Conservation (phyloP, 2,329 filamentous ascomycete genomes). For the Exutisphaerella laricina region DNA sequence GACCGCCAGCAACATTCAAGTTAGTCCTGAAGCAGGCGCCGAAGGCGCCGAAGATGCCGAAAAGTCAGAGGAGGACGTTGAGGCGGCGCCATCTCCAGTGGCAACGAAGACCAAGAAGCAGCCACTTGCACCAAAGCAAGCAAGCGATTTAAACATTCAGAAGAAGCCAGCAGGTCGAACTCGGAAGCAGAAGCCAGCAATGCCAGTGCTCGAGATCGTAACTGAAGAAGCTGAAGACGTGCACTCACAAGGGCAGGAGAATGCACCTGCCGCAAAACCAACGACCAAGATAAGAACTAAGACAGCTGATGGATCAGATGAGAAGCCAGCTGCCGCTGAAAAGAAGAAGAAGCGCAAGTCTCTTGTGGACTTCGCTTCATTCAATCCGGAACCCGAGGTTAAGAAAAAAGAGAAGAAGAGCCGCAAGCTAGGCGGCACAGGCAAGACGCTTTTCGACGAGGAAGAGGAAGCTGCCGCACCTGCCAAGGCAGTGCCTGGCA, state of each 20-base stretch:
- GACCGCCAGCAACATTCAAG: slow-evolving; percentile 53
- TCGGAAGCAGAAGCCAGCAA: slow-evolving; percentile 35
- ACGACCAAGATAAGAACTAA: slow-evolving; percentile 39
- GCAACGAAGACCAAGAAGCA: slow-evolving; percentile 34
- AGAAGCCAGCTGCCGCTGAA: slow-evolving; percentile 36
- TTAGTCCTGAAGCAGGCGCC: slow-evolving; percentile 33
- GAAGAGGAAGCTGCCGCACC: slow-evolving; percentile 32
- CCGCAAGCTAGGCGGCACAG: slow-evolving; percentile 34
- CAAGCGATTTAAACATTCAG: slow-evolving; percentile 39
- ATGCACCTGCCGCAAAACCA: slow-evolving; percentile 26
- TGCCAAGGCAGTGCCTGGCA: slow-evolving; percentile 24
- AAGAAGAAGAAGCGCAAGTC: slow-evolving; percentile 40
- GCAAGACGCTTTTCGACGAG: slow-evolving; percentile 37
- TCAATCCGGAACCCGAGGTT: slow-evolving; percentile 29
- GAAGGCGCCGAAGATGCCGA: slow-evolving; percentile 25
- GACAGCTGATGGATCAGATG: slow-evolving; percentile 28
- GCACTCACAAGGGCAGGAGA: slow-evolving; percentile 35
- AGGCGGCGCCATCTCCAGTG: slow-evolving; percentile 26
- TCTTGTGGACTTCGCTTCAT: slow-evolving; percentile 41
- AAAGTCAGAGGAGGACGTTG: slow-evolving; percentile 25
- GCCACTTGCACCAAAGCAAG: slow-evolving; percentile 41
- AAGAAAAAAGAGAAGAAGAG: slow-evolving; percentile 32
- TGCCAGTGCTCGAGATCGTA: slow-evolving; percentile 40
- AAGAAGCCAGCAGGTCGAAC: slow-evolving; percentile 35
- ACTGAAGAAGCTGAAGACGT: slow-evolving; percentile 38